These are phyloP conservation scores for Salix koriyanagi DNA, from an alignment of 345 rosid species.

Conservation along the genomic window DNA sequence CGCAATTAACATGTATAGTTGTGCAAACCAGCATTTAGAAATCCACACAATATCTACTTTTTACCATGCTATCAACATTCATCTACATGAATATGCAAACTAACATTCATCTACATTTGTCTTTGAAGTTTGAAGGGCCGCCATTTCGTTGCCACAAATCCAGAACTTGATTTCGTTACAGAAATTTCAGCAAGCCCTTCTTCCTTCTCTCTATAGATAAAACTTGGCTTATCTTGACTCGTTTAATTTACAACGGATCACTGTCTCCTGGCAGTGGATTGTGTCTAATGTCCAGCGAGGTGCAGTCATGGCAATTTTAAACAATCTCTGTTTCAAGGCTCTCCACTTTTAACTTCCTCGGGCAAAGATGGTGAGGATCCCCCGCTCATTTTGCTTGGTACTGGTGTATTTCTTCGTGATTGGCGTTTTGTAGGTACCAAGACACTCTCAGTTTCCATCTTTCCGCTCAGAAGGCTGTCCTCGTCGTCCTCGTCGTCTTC, in stretches of 20 bases:
- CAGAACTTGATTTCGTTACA: no score
- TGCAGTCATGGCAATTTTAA: background rate
- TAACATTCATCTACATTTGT: no score
- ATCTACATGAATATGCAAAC: no score
- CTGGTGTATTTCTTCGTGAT: slow-evolving; percentile 42
- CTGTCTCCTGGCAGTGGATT: background rate
- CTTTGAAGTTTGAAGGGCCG: background rate
- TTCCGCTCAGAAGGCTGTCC: slow-evolving; percentile 12
- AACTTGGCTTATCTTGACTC: background rate
- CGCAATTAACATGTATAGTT: no score
- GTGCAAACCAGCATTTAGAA: background rate
- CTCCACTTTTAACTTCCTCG: slow-evolving; percentile 11
- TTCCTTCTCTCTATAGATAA: background rate
- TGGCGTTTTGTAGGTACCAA: slow-evolving; percentile 67
- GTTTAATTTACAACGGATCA: slow-evolving; percentile 3
- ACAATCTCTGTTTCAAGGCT: background rate
- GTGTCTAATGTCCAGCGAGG: background rate
- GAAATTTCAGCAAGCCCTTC: background rate
- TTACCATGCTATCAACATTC: background rate
- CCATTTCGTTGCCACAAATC: background rate
- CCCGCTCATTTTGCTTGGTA: slow-evolving; percentile 36
- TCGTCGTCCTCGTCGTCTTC: slow-evolving; percentile 25
- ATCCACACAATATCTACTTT: background rate
- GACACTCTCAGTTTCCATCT: slow-evolving; percentile 46
- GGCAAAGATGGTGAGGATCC: slow-evolving; percentile 30